Conservation (phyloP, 805 yeast genomes). For the Wickerhamomyces xylosicus region DNA sequence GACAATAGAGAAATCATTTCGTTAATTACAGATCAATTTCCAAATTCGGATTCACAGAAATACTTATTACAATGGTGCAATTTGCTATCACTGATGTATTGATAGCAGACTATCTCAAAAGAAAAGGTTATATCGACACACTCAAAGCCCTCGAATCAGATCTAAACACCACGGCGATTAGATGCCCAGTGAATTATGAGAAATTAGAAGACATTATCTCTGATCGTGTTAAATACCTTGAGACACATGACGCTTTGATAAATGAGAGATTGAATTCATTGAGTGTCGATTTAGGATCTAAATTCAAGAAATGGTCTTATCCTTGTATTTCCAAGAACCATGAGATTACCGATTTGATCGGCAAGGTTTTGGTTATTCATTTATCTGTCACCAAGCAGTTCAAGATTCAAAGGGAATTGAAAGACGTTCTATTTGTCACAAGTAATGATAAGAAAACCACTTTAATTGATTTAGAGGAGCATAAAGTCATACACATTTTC, state of each 20-base stretch:
- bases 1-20: too few relatives aligned
- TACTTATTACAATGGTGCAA: neutral
- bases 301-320: constrained; percentile 2
- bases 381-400: constrained; percentile 12
- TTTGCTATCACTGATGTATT: constrained; percentile 22
- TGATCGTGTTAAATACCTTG: constrained; percentile 26
- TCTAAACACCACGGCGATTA: constrained; percentile 2
- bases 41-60: too few relatives aligned
- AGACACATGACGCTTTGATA: constrained; percentile 3
- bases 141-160: constrained; percentile 34
- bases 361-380: constrained; percentile 14
- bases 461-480: constrained; percentile 10
- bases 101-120: constrained; percentile 49
- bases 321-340: neutral
- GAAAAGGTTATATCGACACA: constrained; percentile 37
- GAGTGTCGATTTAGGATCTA: constrained; percentile 2
- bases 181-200: constrained; percentile 18
- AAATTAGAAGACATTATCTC: constrained; percentile 27
- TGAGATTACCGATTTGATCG: neutral
- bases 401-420: constrained; percentile 8
- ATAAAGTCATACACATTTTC: constrained; percentile 1
- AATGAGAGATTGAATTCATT: constrained; percentile 1
- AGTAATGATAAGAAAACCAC: constrained; percentile 11
- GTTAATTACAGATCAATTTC: too few relatives aligned
- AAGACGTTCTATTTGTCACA: constrained; percentile 8